Evolutionary conservation across 1,139 yeast genomes (phyloP).

Genomic region (Yamadazyma conglobata): DNA sequence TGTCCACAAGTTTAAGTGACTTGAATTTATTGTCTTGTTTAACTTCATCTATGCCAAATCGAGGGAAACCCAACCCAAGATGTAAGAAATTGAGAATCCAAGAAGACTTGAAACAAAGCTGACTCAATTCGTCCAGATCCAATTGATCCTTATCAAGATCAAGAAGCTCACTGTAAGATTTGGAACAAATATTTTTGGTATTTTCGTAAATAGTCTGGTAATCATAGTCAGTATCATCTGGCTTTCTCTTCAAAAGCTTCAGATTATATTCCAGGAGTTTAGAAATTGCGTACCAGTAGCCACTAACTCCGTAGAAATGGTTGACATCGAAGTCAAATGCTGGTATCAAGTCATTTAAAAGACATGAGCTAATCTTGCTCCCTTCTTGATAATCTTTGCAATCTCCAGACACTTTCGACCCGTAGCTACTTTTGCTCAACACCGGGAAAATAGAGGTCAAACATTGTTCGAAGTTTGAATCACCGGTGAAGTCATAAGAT

Average conservation of each 20-base stretch:
- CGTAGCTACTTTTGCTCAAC: slow-evolving; percentile 35
- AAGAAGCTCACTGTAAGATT: slow-evolving; percentile 36
- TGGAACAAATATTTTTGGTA: slow-evolving; percentile 47
- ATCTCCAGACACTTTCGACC: slow-evolving; percentile 18
- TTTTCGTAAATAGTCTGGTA: slow-evolving; percentile 38
- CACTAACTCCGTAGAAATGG: slow-evolving; percentile 76
- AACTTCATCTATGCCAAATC: slow-evolving; percentile 44
- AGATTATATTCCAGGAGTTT: slow-evolving; percentile 36
- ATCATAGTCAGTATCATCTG: slow-evolving; percentile 24
- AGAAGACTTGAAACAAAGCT: slow-evolving; percentile 63
- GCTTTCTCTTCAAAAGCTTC: slow-evolving; percentile 6
- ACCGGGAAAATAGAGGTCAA: slow-evolving; percentile 51
- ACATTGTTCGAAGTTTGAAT: slow-evolving; percentile 59
- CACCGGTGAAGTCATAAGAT: slow-evolving; percentile 47
- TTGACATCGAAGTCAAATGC: slow-evolving; percentile 65
- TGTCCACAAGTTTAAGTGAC: slow-evolving; percentile 59
- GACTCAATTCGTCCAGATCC: slow-evolving; percentile 38
- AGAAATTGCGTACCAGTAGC: slow-evolving; percentile 73
- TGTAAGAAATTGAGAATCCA: slow-evolving; percentile 73
- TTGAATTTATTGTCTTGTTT: slow-evolving; percentile 29
- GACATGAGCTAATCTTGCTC: slow-evolving; percentile 42
- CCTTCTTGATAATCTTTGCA: slow-evolving; percentile 32
- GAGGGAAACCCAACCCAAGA: slow-evolving; percentile 70
- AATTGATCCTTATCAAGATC: slow-evolving; percentile 33
- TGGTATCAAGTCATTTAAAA: slow-evolving; percentile 56